These are phyloP conservation scores for Hymenoscyphus repandus DNA, from an alignment of 2,329 filamentous ascomycete species.

Conservation along the genomic window DNA sequence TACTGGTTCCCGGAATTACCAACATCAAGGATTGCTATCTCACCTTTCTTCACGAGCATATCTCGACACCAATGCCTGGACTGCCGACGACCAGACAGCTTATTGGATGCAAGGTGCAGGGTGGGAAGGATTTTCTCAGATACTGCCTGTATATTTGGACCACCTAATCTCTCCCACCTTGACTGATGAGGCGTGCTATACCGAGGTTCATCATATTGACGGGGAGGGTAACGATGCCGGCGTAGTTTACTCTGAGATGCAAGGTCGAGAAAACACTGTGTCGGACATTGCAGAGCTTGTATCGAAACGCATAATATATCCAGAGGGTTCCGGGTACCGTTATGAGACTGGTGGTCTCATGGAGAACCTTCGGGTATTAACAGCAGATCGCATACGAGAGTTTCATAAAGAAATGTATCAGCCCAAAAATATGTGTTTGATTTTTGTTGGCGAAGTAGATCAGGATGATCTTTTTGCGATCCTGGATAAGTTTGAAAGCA, in stretches of 20 bases:
- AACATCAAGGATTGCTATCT: constrained; percentile 91
- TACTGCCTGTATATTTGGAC: constrained; percentile 90
- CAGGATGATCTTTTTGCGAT: constrained; percentile 75
- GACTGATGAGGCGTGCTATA: constrained; percentile 88
- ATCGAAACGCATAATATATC: constrained; percentile 76
- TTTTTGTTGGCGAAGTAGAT: constrained; percentile 89
- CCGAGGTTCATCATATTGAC: constrained; percentile 94
- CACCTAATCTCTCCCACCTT: constrained; percentile 88
- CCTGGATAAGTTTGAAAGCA: constrained; percentile 81
- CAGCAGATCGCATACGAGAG: constrained; percentile 82
- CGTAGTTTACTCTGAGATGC: constrained; percentile 98
- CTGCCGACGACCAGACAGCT: constrained; percentile 90
- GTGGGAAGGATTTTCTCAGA: constrained; percentile 44
- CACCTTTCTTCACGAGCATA: constrained; percentile 92
- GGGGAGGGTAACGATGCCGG: constrained; percentile 91
- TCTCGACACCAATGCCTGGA: constrained; percentile 95
- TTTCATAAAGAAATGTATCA: constrained; percentile 98
- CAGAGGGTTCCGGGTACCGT: constrained; percentile 83
- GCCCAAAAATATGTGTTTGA: constrained; percentile 85
- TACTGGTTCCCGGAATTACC: constrained; percentile 89
- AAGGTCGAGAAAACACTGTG: constrained; percentile 82
- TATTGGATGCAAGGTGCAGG: constrained; percentile 53
- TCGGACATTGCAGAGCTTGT: constrained; percentile 82
- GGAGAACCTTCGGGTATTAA: constrained; percentile 79
- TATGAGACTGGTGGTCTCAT: constrained; percentile 99